Conservation (phyloP, 768 basidiomycete species). For the Boletus subcaerulescens region DNA sequence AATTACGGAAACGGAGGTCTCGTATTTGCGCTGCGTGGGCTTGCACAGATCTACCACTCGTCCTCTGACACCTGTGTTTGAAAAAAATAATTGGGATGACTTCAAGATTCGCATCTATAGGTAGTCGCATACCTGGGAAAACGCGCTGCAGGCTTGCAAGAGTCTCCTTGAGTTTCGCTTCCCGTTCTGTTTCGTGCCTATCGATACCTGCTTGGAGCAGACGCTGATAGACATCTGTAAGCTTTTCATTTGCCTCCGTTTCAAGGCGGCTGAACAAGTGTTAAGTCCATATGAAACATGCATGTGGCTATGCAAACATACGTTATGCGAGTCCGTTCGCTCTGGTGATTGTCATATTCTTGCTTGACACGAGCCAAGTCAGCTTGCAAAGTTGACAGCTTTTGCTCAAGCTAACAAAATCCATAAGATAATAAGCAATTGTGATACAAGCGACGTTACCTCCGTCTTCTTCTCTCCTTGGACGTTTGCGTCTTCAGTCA, state of each 20-base stretch:
- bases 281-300: not conserved
- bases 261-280: constrained; percentile 69
- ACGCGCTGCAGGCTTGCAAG: constrained; percentile 79
- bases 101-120: not conserved
- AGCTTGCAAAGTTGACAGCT: constrained; percentile 49
- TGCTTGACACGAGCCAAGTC: constrained; percentile 68
- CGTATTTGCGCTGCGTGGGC: constrained; percentile 89
- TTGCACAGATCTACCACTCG: constrained; percentile 93
- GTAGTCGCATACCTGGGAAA: constrained; percentile 66
- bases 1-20: constrained; percentile 86
- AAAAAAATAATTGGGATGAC: not conserved
- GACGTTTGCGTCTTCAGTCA: constrained; percentile 49
- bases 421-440: not conserved
- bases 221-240: constrained; percentile 76
- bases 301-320: constrained; percentile 26
- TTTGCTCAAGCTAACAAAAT: constrained; percentile 50
- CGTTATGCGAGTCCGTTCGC: constrained; percentile 79
- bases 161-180: constrained; percentile 81
- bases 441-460: constrained; percentile 33
- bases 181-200: constrained; percentile 80
- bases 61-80: constrained; percentile 74
- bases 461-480: constrained; percentile 55
- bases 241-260: constrained; percentile 88
- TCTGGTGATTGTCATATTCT: constrained; percentile 81
- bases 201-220: constrained; percentile 90